Evolutionary conservation across 2,329 filamentous ascomycete genomes (phyloP).

Genomic region (Phoma sp.): DNA sequence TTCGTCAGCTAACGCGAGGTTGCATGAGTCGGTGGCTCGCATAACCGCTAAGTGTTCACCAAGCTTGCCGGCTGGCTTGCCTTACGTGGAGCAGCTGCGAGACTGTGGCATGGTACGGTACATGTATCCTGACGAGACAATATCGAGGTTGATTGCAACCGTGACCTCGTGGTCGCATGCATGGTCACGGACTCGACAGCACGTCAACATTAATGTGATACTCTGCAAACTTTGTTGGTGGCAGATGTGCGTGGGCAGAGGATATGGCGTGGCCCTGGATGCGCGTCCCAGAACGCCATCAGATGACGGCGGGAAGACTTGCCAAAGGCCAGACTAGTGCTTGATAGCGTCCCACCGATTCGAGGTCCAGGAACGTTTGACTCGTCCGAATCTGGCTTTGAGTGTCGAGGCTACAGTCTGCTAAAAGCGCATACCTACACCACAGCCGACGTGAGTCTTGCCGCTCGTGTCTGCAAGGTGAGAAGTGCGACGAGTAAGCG

Average conservation of each 20-base stretch:
- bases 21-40: slow-evolving; percentile 26
- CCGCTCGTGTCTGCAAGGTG: slow-evolving; percentile 16
- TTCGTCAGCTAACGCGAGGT: slow-evolving; percentile 25
- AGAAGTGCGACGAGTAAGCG: slow-evolving; percentile 4
- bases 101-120: slow-evolving; percentile 2
- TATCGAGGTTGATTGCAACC: slow-evolving; percentile 7
- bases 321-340: slow-evolving; percentile 10
- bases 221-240: slow-evolving; percentile 3
- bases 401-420: slow-evolving; percentile 5
- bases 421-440: neutral
- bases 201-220: slow-evolving; percentile 5
- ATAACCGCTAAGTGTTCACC: slow-evolving; percentile 13
- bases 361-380: slow-evolving; percentile 13
- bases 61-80: slow-evolving; percentile 9
- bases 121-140: neutral
- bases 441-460: neutral
- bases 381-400: slow-evolving; percentile 6
- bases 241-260: slow-evolving; percentile 5
- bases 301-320: slow-evolving; percentile 19
- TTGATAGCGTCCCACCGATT: slow-evolving; percentile 16
- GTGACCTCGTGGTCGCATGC: neutral
- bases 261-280: slow-evolving; percentile 10
- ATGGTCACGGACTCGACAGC: neutral
- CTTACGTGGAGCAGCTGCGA: slow-evolving; percentile 7
- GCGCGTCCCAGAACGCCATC: slow-evolving; percentile 16